Evolutionary conservation across 2,329 filamentous ascomycete species (phyloP), one percentile per base, ranked within the genome.

Genomic region (Penicillium thymicola): DNA sequence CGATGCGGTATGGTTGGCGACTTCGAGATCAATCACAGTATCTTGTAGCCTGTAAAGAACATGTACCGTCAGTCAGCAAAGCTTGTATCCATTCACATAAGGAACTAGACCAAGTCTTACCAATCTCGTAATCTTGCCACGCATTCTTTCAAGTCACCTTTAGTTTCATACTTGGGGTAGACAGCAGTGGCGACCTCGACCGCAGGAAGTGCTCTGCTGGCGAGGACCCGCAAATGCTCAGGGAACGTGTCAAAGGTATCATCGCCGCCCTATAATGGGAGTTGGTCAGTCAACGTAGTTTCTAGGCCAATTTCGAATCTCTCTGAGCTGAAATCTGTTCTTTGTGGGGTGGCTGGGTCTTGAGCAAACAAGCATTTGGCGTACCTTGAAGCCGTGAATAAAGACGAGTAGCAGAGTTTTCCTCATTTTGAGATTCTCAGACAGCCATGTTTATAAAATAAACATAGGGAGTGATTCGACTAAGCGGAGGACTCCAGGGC

Each of bases 11-110:
- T 82, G 81, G 64, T 89, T 89, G 28, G 83, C 86, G 55, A 97
- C 92, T 76, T 99, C 93, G 67, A 97, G 80, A 73, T 97, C 94
- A 66, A 97, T 97, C 66, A 97, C 90, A 67, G 90, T 90, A 70
- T 97, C 88, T 63, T 92, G 86, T 16, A 97, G 84, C 90, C 88
- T 91, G 41, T 9, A 53, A 32, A 25, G 2, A 21, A 47, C 21
- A 30, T 51, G 14, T 42, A n/a, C 37, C 5, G 6, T 18, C 40
- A n/a, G 25, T 43, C n/a, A 56, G 25, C 23, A 48, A 44, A 45
- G 37, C 5, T 18, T 13, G 21, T 28, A 14, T 4, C 40, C 11
- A 34, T 5, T 48, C 9, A 34, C 2, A 18, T 13, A 4, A 42
- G 28, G 5, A 9, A 41, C 8, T 23, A 16, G 2, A 13, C 10